Evolutionary conservation across 2,329 filamentous ascomycete species (phyloP), one percentile per base, ranked within the genome.

Genomic region (Aspergillus arachidicola): DNA sequence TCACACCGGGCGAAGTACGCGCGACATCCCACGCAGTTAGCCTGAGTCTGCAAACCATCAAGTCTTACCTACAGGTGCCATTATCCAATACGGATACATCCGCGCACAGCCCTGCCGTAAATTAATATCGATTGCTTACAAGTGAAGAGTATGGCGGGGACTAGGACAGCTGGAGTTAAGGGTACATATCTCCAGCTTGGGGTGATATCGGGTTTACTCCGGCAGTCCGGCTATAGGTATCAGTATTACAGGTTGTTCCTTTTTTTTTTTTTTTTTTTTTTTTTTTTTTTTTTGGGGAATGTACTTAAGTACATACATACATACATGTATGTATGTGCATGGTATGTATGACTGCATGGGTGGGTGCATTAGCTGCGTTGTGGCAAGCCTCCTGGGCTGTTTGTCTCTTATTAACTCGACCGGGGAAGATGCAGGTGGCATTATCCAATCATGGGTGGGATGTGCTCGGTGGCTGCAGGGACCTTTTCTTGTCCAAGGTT

Each of bases 161-260:
- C 48, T 51, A 51, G 4, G 16, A 21, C 28, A 51, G 21, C 16
- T 11, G 14, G 28, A 30, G 28, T 32, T 51, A 32, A 32, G 48
- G 32, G 11, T 30, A 12, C 12, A 28, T 48, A 28, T 30, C 36
- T 19, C 23, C 46, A 9, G 45, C 46, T 7, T 51, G 26, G 48
- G 6, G 6, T 51, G 48, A 51, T 32, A 30, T 58, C 60, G 60
- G 60, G 26, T 6, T 58, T 58, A 45, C 60, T 58, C 60, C 60
- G 60, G 55, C 45, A 10, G 6, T 16, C 12, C 12, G 36, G 36
- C 36, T 41, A 46, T 43, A 41, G 53, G 48, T 51, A 51, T 56
- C 32, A 10, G 32, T 38, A 41, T 28, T 36, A 56, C 30, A 32
- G 11, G 19, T 21, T 43, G 19, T 6, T 11, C 10, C 6, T 28